These are phyloP conservation scores for Gossypium turneri DNA, from an alignment of 345 rosid genomes.

Conservation along the genomic window DNA sequence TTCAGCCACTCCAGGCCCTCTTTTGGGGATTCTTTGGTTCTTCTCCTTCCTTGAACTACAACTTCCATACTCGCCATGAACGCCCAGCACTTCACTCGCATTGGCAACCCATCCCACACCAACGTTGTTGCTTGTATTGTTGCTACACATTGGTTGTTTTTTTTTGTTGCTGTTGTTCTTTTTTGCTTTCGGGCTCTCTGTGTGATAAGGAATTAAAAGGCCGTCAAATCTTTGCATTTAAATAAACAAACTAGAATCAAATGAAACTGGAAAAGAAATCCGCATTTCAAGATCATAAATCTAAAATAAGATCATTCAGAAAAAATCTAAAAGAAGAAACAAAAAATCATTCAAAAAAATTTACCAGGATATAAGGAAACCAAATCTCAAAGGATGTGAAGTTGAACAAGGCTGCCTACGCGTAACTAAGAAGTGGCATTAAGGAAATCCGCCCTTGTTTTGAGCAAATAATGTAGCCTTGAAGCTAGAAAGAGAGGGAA, in stretches of 20 bases:
- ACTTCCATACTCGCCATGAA: slow-evolving; percentile 20
- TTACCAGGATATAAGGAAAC: slow-evolving; percentile 48
- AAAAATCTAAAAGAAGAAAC: neutral
- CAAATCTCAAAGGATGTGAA: slow-evolving; percentile 32
- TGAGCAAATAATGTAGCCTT: slow-evolving; percentile 24
- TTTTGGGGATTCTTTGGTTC: slow-evolving; percentile 42
- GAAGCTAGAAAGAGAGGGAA: neutral
- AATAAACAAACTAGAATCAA: slow-evolving; percentile 14
- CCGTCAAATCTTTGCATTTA: slow-evolving; percentile 14
- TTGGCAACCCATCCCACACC: slow-evolving; percentile 20
- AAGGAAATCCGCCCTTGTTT: slow-evolving; percentile 46
- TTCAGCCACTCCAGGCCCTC: slow-evolving; percentile 86
- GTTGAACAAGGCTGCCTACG: neutral
- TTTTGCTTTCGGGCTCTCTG: no score
- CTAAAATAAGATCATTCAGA: slow-evolving; percentile 35
- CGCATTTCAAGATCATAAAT: slow-evolving; percentile 38
- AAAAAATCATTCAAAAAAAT: no score
- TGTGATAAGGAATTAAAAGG: slow-evolving; percentile 8
- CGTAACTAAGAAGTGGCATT: slow-evolving; percentile 38
- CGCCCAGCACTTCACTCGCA: slow-evolving; percentile 8
- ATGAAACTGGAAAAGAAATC: slow-evolving; percentile 26
- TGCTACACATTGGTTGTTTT: slow-evolving; percentile 43
- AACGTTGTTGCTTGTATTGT: slow-evolving; percentile 29
- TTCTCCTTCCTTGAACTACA: slow-evolving; percentile 38
- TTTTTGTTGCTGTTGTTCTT: no score